phyloP scores from a whole-genome alignment of 192 early-diverging fungal genomes.

The Backusella circina region DNA sequence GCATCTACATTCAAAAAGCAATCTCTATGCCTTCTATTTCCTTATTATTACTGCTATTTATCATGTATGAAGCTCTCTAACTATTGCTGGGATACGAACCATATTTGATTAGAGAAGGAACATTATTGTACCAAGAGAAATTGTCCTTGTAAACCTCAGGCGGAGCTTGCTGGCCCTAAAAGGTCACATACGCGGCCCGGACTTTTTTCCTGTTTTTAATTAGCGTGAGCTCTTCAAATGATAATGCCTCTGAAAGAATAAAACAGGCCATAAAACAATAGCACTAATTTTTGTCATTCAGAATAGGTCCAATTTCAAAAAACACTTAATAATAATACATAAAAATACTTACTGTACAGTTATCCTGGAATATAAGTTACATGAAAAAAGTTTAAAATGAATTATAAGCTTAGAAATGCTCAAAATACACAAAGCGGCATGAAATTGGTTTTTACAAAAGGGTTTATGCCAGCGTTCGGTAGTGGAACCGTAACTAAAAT shows the following conservation, averaged over 20 bases:
- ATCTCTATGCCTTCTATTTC: not conserved
- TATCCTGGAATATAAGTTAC: not conserved
- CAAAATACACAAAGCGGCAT: not conserved
- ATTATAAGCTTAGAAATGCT: too few relatives aligned
- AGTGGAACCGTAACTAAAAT: not conserved
- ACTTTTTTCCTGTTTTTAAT: not conserved
- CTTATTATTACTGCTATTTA: not conserved
- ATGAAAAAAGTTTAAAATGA: not conserved
- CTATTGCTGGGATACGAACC: slow-evolving; percentile 3
- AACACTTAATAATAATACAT: not conserved
- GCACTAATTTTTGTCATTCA: not conserved
- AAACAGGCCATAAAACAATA: too few relatives aligned
- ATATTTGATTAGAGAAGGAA: slow-evolving; percentile 18
- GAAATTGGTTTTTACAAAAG: not conserved
- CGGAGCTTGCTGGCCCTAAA: not conserved
- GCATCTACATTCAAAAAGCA: not conserved
- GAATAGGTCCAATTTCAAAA: not conserved
- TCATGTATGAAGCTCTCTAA: not conserved
- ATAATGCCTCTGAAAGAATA: too few relatives aligned
- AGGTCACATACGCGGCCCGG: not conserved
- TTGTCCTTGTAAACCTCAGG: not conserved
- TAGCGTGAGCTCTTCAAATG: too few relatives aligned
- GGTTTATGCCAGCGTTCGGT: not conserved
- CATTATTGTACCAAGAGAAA: not conserved
- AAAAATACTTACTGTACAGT: not conserved